phyloP scores from a whole-genome alignment of 1,284 basidiomycete genomes.

The Irpex rosettiformis region DNA sequence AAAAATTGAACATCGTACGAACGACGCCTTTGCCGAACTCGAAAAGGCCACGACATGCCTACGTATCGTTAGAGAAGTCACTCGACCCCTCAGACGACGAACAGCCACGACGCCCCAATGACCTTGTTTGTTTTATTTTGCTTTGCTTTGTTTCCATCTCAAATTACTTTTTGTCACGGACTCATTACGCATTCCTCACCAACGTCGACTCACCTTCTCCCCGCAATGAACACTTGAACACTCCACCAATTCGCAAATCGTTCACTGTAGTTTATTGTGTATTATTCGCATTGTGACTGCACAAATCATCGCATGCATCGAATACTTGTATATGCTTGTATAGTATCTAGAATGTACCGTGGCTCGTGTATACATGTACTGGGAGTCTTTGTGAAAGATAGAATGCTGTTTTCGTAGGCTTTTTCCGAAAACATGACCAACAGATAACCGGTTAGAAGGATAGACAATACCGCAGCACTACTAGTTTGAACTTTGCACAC shows the following conservation, averaged over 20 bases:
- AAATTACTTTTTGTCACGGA: neutral
- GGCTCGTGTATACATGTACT: neutral
- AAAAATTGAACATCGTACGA: conserved; percentile 56
- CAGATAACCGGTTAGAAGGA: no score
- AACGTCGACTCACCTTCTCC: neutral
- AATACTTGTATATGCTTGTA: neutral
- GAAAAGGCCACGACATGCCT: conserved; percentile 58
- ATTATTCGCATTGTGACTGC: neutral
- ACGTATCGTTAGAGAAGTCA: conserved; percentile 55
- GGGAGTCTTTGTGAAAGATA: neutral
- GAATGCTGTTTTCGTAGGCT: neutral
- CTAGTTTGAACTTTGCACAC: no score
- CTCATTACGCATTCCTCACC: neutral
- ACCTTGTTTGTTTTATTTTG: neutral
- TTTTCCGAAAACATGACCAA: neutral
- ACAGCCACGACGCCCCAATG: neutral
- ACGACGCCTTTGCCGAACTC: conserved; percentile 60
- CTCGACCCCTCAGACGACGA: conserved; percentile 7
- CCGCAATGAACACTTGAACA: neutral
- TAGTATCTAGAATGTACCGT: neutral
- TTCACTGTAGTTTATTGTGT: conserved; percentile 4
- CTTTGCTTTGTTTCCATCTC: neutral
- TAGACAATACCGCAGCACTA: no score
- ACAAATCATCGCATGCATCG: neutral
- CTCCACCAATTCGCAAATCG: neutral